These are phyloP conservation scores for Physaria fendleri DNA, from an alignment of 345 rosid genomes.

Conservation along the genomic window DNA sequence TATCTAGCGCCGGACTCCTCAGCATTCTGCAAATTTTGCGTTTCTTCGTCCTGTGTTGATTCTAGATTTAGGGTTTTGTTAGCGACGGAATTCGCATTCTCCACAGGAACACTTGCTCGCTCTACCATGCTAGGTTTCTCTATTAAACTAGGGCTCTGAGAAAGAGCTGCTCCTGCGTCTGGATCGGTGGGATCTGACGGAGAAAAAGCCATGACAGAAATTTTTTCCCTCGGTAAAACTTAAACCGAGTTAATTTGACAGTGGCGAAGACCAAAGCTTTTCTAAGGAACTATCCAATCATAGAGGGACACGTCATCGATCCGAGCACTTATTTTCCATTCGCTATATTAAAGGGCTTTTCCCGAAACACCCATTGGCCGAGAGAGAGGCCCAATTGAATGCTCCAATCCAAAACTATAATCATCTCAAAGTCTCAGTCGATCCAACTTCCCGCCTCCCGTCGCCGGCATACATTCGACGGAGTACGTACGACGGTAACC, in stretches of 20 bases:
- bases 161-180: not conserved
- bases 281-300: not conserved
- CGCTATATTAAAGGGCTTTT: not conserved
- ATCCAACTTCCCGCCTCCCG: not conserved
- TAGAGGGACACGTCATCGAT: not conserved
- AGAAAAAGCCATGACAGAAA: conserved; percentile 24
- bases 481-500: not conserved
- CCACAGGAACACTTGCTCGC: not conserved
- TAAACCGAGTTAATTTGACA: conserved; percentile 1
- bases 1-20: conserved; percentile 10
- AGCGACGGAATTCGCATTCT: not conserved
- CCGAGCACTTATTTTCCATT: not conserved
- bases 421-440: not conserved
- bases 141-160: not conserved
- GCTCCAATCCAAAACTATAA: not conserved
- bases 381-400: not conserved
- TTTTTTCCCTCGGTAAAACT: not conserved
- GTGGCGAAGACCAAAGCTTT: not conserved
- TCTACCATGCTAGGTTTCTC: conserved; percentile 13
- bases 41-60: conserved; percentile 8
- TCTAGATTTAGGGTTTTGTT: conserved; percentile 12
- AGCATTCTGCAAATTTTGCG: not conserved
- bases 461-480: conserved; percentile 6
- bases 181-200: conserved; percentile 24
- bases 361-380: conserved; percentile 7